These are phyloP conservation scores for Ascochyta viciae-villosae DNA, from an alignment of 2,329 filamentous ascomycete genomes.

Conservation along the genomic window DNA sequence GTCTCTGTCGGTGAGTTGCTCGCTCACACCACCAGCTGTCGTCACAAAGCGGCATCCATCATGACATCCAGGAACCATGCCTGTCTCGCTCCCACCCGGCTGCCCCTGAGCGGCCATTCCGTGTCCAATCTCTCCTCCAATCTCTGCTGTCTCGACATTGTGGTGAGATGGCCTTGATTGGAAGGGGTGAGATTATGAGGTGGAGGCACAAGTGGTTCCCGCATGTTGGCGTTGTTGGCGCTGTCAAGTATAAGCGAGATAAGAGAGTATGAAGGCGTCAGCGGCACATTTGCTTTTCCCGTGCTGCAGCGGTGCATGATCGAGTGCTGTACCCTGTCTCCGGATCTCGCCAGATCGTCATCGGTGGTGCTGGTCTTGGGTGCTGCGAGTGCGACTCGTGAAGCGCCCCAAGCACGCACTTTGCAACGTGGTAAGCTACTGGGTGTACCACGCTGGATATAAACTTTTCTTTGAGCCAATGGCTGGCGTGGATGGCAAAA, in stretches of 20 bases:
- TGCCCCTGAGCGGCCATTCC: constrained; percentile 10
- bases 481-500: not conserved
- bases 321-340: not conserved
- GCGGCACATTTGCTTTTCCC: constrained; percentile 15
- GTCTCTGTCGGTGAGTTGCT: not conserved
- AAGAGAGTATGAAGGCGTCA: constrained; percentile 14
- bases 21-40: not conserved
- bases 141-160: constrained; percentile 1
- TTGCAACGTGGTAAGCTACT: constrained; percentile 9
- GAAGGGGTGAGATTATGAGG: constrained; percentile 1
- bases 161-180: constrained; percentile 1
- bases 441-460: not conserved
- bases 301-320: constrained; percentile 9
- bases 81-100: not conserved
- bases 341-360: constrained; percentile 15
- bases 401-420: not conserved
- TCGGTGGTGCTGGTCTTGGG: constrained; percentile 1
- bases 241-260: constrained; percentile 19
- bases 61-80: constrained; percentile 4
- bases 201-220: constrained; percentile 13
- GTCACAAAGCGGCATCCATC: not conserved
- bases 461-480: not conserved
- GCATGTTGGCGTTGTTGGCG: constrained; percentile 4
- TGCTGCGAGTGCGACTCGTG: not conserved
- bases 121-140: constrained; percentile 8